Evolutionary conservation across 768 basidiomycete species (phyloP), one percentile per base, ranked within the genome.

Genomic region (Crepidotus variabilis): DNA sequence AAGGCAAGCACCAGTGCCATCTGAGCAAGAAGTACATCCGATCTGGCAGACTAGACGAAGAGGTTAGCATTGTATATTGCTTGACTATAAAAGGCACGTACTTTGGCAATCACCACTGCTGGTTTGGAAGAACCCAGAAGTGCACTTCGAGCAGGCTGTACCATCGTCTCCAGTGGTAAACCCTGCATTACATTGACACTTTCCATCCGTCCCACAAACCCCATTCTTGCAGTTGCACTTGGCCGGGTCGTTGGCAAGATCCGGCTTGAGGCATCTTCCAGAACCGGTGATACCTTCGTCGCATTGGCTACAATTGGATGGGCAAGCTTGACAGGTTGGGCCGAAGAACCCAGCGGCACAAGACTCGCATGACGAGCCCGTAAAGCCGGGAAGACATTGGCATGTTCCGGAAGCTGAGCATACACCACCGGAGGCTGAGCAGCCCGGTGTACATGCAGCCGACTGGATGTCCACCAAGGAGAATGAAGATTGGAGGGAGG

Each of bases 181-280:
- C 0, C 93, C 93, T 0, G 84, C 66, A 57, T 85, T 87, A 63
- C 93, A 95, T 2, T 81, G 71, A 57, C 92, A 92, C 57, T 83
- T 80, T 0, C 88, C 86, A 57, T 83, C 78, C 0, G 80, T 58
- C 1, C 79, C 78, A 69, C 92, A 95, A 32, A 83, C 72, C 6
- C 92, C 92, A 63, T 91, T 94, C 55, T 84, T 57, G 63, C 92
- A 94, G 62, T 90, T 87, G 69, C 92, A 94, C 16, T 77, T 77
- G 33, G 81, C 78, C 1, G 86, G 81, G 0, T 77, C 73, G 61
- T 85, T 82, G 48, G 72, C 67, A 20, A 79, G 65, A 51, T 82
- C 77, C 33, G 80, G 69, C 21, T 74, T 65, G 48, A 90, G 73
- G 67, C 92, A 95, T 36, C 75, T 73, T 0, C 92, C 92, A 0